Conservation (phyloP, 1,139 yeast species). For the Lodderomyces theae region DNA sequence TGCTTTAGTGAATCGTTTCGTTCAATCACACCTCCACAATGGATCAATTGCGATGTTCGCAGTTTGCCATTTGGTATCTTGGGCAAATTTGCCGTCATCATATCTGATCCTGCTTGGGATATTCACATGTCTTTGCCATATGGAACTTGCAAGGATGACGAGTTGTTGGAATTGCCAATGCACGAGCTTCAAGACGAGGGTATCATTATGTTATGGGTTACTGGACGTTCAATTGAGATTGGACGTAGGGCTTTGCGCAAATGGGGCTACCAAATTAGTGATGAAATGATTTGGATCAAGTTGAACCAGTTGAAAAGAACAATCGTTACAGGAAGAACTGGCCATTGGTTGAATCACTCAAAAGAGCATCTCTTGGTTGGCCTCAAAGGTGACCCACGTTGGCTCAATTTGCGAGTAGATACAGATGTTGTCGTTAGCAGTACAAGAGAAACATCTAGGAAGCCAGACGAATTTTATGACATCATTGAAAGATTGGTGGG, state of each 20-base stretch:
- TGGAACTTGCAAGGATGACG: conserved; percentile 74
- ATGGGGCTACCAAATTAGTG: conserved; percentile 81
- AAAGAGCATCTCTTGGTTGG: conserved; percentile 90
- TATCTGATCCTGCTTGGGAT: conserved; percentile 92
- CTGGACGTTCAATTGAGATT: conserved; percentile 86
- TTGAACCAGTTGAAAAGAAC: conserved; percentile 84
- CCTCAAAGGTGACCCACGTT: conserved; percentile 72
- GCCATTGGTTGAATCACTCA: conserved; percentile 95
- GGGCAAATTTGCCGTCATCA: conserved; percentile 83
- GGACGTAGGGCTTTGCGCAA: conserved; percentile 72
- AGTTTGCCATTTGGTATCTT: conserved; percentile 62
- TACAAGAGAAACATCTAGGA: conserved; percentile 84
- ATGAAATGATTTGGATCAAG: conserved; percentile 88
- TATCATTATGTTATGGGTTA: conserved; percentile 82
- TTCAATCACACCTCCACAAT: conserved; percentile 58
- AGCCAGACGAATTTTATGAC: conserved; percentile 89
- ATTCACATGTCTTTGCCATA: conserved; percentile 80
- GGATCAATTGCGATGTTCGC: conserved; percentile 84
- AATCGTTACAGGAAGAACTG: conserved; percentile 92
- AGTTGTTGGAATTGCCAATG: conserved; percentile 64
- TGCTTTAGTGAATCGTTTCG: conserved; percentile 37
- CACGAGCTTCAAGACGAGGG: conserved; percentile 79
- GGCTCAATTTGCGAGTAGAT: conserved; percentile 68
- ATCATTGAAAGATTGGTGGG: conserved; percentile 84
- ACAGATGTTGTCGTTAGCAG: conserved; percentile 76